Base-by-base conservation (phyloP, 2,329 filamentous ascomycete species). In the Rutstroemia sp. region DNA sequence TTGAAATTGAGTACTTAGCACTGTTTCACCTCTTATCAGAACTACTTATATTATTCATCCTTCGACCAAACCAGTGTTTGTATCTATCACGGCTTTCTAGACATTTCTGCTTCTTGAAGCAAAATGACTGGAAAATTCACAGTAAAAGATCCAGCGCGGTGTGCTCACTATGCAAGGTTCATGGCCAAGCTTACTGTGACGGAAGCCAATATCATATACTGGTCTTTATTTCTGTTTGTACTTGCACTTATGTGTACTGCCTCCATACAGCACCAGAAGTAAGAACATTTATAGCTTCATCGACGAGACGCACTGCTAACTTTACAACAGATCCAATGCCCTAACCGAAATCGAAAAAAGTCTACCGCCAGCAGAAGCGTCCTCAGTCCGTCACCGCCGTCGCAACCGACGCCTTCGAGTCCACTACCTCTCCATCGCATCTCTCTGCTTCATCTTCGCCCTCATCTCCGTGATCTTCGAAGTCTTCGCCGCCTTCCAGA, bases 391-490 rank as follows among this genome's bases (percentile, higher is more conserved):
- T 34, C 30, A 34, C 23, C 44, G 48, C 5, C 34, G 60, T 16
- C 23, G 48, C 12, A 39, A 51, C 19, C 54, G 54, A 4, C 57
- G 58, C 16, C 40, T 44, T 4, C 76, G 75, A 12, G 45, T 60
- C 0, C 57, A 60, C 5, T 63, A 61, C 58, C 73, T 82, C 40
- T 65, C 67, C 8, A 68, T 77, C 58, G 76, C 73, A 55, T 60
- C 74, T 10, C 64, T 66, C 5, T 78, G 78, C 60, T 75, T 80
- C 19, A 39, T 70, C 4, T 53, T 77, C 0, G 75, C 78, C 0
- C 71, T 75, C 4, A 68, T 69, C 34, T 69, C 76, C 12, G 71
- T 81, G 27, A 69, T 82, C 53, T 73, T 83, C 68, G 80, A 84
- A 65, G 77, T 77, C 14, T 83, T 77, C 47, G 64, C 65, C 1